phyloP scores from a whole-genome alignment of 129 eudicot species.

The Artemisia annua region DNA sequence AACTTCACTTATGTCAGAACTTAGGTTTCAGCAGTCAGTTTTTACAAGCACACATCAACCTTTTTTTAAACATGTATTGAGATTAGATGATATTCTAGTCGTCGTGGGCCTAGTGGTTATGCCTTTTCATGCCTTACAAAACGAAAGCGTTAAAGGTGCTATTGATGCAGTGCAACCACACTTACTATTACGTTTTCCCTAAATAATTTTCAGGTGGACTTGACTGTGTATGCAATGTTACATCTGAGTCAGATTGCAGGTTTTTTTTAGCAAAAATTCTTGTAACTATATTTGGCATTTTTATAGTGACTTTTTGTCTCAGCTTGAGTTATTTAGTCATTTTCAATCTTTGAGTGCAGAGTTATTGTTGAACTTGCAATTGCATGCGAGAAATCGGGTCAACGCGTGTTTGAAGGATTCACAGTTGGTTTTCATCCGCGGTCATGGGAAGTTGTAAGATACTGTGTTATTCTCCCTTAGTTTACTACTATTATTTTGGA shows the following conservation, averaged over 20 bases:
- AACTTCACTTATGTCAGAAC: too few relatives aligned
- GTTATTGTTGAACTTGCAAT: conserved; percentile 78
- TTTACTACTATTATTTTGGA: not conserved
- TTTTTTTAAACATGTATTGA: conserved; percentile 1
- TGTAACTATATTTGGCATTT: not conserved
- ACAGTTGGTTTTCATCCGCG: conserved; percentile 91
- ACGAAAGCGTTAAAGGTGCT: not conserved
- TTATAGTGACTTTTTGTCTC: not conserved
- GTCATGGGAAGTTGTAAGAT: conserved; percentile 80
- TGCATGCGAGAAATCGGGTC: conserved; percentile 74
- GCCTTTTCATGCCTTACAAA: not conserved
- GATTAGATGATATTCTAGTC: conserved; percentile 2
- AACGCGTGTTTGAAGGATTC: conserved; percentile 86
- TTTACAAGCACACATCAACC: not conserved
- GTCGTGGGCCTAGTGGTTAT: not conserved
- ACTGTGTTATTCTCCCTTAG: not conserved
- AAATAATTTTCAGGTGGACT: conserved; percentile 54
- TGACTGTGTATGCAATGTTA: conserved; percentile 79
- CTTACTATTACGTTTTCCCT: not conserved
- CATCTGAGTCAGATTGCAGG: conserved; percentile 82
- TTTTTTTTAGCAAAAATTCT: conserved; percentile 28
- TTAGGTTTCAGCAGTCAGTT: too few relatives aligned
- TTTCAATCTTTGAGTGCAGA: conserved; percentile 45
- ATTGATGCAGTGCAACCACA: conserved; percentile 9
- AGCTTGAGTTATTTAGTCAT: not conserved